Percentiles rank a stretch among this genome's conserved stretches.
Evolutionary conservation across 352 stramenopile genomes (phyloP).

Genomic region (Pythium brassicae): DNA sequence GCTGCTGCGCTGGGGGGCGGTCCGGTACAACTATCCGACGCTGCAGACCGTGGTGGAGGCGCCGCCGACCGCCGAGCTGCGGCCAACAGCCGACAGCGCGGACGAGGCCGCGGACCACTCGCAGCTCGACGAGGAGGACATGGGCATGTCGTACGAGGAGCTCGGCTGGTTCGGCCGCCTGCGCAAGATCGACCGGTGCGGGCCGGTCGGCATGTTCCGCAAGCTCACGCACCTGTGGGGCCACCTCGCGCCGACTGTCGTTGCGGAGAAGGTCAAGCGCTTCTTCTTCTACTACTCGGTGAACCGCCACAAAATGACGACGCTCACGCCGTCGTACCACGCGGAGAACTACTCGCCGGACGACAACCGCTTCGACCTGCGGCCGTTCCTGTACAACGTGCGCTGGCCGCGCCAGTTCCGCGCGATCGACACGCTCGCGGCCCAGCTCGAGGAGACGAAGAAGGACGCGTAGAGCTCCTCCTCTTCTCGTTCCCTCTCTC

Average conservation of each 20-base stretch:
- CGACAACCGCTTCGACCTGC: conserved; percentile 98
- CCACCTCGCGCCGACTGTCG: conserved; percentile 69
- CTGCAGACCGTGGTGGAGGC: conserved; percentile 92
- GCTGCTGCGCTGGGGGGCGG: conserved; percentile 91
- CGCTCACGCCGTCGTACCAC: conserved; percentile 97
- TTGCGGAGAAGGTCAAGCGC: conserved; percentile 90
- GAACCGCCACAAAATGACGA: conserved; percentile 99
- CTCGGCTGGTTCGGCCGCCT: conserved; percentile 94
- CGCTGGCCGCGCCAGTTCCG: conserved; percentile 95
- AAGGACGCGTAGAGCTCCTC: not conserved
- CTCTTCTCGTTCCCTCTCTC: not conserved
- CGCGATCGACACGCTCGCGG: conserved; percentile 90
- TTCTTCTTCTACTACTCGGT: conserved; percentile 98
- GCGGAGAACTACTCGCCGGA: conserved; percentile 98
- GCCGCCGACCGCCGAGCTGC: conserved; percentile 92
- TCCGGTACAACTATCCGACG: conserved; percentile 89
- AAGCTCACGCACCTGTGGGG: conserved; percentile 88
- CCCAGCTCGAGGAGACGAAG: conserved; percentile 49
- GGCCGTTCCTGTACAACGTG: conserved; percentile 97
- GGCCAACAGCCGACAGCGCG: conserved; percentile 96
- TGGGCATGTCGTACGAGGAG: conserved; percentile 58
- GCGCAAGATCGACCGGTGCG: conserved; percentile 95
- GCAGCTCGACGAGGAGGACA: conserved; percentile 3
- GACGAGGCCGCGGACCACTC: conserved; percentile 62
- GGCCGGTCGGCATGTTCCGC: conserved; percentile 93